These are phyloP conservation scores for Pyricularia grisea DNA, from an alignment of 2,329 filamentous ascomycete genomes.

Conservation along the genomic window DNA sequence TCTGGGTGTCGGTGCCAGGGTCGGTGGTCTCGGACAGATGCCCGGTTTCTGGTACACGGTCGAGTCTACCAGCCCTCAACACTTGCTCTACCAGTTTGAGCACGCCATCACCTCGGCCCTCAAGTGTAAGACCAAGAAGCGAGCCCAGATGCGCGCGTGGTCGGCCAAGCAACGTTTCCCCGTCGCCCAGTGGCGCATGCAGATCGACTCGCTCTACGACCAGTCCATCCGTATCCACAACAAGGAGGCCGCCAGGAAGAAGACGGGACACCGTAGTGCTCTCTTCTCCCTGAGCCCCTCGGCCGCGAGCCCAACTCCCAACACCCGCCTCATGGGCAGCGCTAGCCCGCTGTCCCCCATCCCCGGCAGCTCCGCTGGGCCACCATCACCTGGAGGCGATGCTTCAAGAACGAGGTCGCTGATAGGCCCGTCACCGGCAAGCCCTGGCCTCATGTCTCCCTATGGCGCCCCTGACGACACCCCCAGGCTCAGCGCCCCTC, in stretches of 20 bases:
- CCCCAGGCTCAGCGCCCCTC: not conserved
- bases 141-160: conserved; percentile 24
- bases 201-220: conserved; percentile 35
- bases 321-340: not conserved
- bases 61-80: not conserved
- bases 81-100: not conserved
- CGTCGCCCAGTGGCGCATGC: not conserved
- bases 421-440: not conserved
- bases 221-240: conserved; percentile 33
- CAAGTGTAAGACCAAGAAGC: conserved; percentile 1
- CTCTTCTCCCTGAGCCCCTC: not conserved
- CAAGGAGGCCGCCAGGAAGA: conserved; percentile 15
- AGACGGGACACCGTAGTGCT: not conserved
- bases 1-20: not conserved
- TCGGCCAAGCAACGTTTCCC: conserved; percentile 1
- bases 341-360: not conserved
- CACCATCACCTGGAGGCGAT: not conserved
- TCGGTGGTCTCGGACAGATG: not conserved
- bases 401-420: not conserved
- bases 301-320: not conserved
- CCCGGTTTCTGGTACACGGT: not conserved
- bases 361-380: not conserved
- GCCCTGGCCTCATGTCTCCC: not conserved
- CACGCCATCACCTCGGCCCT: not conserved
- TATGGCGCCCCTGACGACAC: not conserved